Conservation (phyloP, 768 basidiomycete species). For the Calvatia gigantea region DNA sequence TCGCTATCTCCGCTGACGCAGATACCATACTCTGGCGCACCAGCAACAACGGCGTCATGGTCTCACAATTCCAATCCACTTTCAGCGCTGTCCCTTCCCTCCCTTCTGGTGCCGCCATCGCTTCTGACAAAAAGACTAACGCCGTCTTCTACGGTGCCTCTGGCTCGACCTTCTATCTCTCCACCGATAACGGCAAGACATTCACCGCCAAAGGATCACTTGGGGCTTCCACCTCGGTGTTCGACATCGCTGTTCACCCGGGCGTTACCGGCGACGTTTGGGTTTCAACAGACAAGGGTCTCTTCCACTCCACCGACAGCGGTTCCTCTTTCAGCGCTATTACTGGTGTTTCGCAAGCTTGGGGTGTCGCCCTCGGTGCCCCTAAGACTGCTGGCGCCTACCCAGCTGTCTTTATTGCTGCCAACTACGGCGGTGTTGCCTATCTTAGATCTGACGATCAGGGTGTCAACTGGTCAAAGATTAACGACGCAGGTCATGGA, state of each 20-base stretch:
- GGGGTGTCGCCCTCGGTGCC: conserved; percentile 57
- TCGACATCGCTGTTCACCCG: conserved; percentile 53
- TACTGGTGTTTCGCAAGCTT: conserved; percentile 45
- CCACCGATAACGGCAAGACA: conserved; percentile 51
- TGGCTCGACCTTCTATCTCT: conserved; percentile 55
- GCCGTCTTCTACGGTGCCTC: conserved; percentile 58
- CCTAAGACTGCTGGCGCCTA: conserved; percentile 44
- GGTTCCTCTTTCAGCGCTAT: conserved; percentile 48
- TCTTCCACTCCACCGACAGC: conserved; percentile 55
- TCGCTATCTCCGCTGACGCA: conserved; percentile 49
- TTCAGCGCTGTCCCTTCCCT: conserved; percentile 50
- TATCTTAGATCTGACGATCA: conserved; percentile 56
- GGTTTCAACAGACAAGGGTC: conserved; percentile 54
- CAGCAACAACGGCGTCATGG: conserved; percentile 41
- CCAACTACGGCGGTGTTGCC: conserved; percentile 45
- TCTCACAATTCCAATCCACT: conserved; percentile 46
- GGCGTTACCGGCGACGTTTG: conserved; percentile 56
- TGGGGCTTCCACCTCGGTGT: conserved; percentile 44
- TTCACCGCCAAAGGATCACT: conserved; percentile 42
- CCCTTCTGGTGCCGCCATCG: conserved; percentile 51
- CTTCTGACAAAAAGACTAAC: conserved; percentile 59
- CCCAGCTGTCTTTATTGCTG: conserved; percentile 54
- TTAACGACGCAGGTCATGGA: conserved; percentile 55
- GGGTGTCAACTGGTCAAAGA: conserved; percentile 55
- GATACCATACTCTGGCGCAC: conserved; percentile 59